These are phyloP conservation scores for Pleurotus pulmonarius DNA, from an alignment of 768 basidiomycete genomes.

Conservation along the genomic window DNA sequence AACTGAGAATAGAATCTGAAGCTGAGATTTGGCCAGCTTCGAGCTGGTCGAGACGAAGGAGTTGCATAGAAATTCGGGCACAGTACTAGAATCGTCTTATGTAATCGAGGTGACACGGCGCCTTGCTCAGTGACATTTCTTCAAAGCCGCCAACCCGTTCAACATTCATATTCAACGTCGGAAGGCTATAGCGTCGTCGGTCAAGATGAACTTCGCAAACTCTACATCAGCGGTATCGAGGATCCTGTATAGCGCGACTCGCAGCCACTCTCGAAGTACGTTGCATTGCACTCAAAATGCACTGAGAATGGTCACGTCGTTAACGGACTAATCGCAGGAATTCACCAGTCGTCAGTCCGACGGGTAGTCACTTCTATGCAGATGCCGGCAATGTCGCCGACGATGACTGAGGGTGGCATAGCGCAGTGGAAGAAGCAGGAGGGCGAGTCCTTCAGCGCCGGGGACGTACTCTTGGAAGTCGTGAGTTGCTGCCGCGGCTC, in stretches of 20 bases:
- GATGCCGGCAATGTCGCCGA: conserved; percentile 98
- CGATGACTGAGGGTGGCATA: conserved; percentile 94
- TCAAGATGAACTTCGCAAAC: not conserved
- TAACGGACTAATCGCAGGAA: conserved; percentile 27
- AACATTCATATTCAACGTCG: not conserved
- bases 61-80: not conserved
- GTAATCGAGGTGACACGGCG: not conserved
- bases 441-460: conserved; percentile 74
- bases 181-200: not conserved
- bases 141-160: not conserved
- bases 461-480: conserved; percentile 88
- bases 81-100: not conserved
- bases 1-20: not conserved
- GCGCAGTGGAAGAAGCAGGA: conserved; percentile 87
- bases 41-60: not conserved
- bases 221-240: not conserved
- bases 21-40: not conserved
- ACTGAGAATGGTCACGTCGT: not conserved
- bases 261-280: not conserved
- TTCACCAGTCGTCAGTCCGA: conserved; percentile 50
- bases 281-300: not conserved
- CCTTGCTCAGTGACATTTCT: not conserved
- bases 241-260: not conserved
- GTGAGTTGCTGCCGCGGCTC: conserved; percentile 41
- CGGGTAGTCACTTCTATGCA: conserved; percentile 69